Base-by-base conservation (phyloP, 1,284 basidiomycete species). In the Cutaneotrichosporon daszewskae region DNA sequence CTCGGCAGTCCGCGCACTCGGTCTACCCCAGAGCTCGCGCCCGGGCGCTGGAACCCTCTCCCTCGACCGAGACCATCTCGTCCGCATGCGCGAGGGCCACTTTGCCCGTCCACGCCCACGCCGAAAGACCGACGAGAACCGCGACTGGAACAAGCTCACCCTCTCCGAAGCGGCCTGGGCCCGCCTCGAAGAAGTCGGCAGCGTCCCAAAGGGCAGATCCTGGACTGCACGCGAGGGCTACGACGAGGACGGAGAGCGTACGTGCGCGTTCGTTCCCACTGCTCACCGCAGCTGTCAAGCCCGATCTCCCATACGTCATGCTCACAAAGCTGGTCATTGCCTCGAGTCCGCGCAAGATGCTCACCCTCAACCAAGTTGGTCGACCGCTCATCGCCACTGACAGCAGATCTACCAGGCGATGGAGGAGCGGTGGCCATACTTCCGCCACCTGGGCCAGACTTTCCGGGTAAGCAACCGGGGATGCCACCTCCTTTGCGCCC, bases 391-490 rank as follows among this genome's bases (percentile, higher is more conserved):
- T 12, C n/a, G 3, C 27, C n/a, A 4, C 37, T 47, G 37, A 47
- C 41, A 16, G 20, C 37, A 61, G 59, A 61, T 61, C 35, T 61
- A 59, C 43, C 50, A 56, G 32, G 59, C 57, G 7, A 57, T 59
- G 40, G 57, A 59, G 37, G 57, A 59, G 36, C 47, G 59, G 7
- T 61, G 59, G 59, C 59, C 59, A 16, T 55, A 50, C 44, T 55
- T 56, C 25, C 46, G 45, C 16, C 34, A 44, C 11, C 40, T 47
- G 14, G 54, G 54, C 2, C 45, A 46, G 24, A 58, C 51, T 5
- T 59, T 58, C 46, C 53, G 54, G 16, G 59, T 59, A 29, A 40
- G 53, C 25, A 8, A 26, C 25, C 8, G 25, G 25, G 9, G 25
- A 13, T 9, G 25, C 9, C 25, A 9, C 9, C 9, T 9, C 13